Percentiles rank a stretch among this genome's conserved stretches.
phyloP scores from a whole-genome alignment of 805 yeast species.

The Saturnispora dispora region DNA sequence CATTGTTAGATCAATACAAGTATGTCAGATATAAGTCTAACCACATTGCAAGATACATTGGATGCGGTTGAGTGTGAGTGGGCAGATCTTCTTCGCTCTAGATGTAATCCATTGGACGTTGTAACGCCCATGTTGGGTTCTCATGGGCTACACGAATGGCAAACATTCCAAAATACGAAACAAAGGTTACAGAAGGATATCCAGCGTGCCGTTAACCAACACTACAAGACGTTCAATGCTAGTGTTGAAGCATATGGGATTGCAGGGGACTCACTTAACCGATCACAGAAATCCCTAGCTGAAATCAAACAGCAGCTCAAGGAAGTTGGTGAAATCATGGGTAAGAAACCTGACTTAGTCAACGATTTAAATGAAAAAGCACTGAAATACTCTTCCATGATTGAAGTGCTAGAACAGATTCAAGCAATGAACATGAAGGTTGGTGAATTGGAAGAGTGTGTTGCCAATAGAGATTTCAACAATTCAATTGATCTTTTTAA shows the following conservation, averaged over 20 bases:
- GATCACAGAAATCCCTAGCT: slow-evolving; percentile 41
- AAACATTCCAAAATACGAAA: slow-evolving; percentile 57
- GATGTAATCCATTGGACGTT: slow-evolving; percentile 74
- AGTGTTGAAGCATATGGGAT: slow-evolving; percentile 78
- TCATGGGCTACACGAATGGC: slow-evolving; percentile 68
- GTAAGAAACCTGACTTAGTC: slow-evolving; percentile 47
- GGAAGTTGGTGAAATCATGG: slow-evolving; percentile 17
- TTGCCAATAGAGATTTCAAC: slow-evolving; percentile 62
- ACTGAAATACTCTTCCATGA: slow-evolving; percentile 52
- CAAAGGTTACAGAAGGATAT: slow-evolving; percentile 48
- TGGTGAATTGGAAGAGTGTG: slow-evolving; percentile 50
- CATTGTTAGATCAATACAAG: not conserved
- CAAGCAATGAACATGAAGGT: slow-evolving; percentile 53
- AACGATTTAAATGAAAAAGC: slow-evolving; percentile 59
- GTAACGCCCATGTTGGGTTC: slow-evolving; percentile 71
- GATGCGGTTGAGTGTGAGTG: slow-evolving; percentile 17
- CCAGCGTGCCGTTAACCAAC: slow-evolving; percentile 65
- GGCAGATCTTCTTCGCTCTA: slow-evolving; percentile 36
- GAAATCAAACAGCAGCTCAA: slow-evolving; percentile 17
- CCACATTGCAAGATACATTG: slow-evolving; percentile 8
- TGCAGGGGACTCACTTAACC: slow-evolving; percentile 52
- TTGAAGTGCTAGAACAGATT: slow-evolving; percentile 61
- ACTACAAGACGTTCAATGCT: slow-evolving; percentile 76
- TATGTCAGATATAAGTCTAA: slow-evolving; percentile 2
- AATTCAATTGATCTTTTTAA: slow-evolving; percentile 32